Evolutionary conservation across 106 monocot species (phyloP).

Genomic region (Dendrobium officinale): DNA sequence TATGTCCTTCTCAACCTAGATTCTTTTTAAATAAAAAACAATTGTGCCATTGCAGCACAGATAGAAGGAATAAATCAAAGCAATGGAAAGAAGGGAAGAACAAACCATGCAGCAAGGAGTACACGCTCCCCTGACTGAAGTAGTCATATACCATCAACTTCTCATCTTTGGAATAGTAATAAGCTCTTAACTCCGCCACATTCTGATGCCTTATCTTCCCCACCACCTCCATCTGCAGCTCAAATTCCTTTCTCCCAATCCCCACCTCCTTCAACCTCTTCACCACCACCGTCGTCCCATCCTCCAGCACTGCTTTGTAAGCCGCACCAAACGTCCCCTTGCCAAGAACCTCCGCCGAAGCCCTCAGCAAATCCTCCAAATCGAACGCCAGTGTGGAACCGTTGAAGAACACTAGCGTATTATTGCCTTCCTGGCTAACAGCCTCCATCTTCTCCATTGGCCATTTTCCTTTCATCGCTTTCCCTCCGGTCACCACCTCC

Average conservation of each 20-base stretch:
- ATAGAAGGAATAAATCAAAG: neutral
- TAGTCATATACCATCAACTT: constrained; percentile 70
- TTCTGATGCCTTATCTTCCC: constrained; percentile 57
- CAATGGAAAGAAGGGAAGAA: neutral
- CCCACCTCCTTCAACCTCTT: constrained; percentile 73
- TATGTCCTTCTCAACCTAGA: no score
- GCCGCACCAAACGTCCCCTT: constrained; percentile 60
- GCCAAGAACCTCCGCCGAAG: constrained; percentile 55
- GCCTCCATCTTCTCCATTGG: constrained; percentile 50
- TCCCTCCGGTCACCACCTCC: constrained; percentile 19
- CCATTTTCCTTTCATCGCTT: constrained; percentile 13
- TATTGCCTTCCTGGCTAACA: constrained; percentile 35
- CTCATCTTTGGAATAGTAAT: constrained; percentile 89
- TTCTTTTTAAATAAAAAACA: no score
- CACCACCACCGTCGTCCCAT: constrained; percentile 57
- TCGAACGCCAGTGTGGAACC: constrained; percentile 19
- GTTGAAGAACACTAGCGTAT: constrained; percentile 16
- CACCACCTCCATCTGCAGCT: constrained; percentile 80
- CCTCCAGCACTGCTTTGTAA: constrained; percentile 55
- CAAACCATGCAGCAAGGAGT: constrained; percentile 57
- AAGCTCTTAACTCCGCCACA: constrained; percentile 56
- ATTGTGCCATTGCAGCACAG: no score
- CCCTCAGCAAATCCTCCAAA: constrained; percentile 51
- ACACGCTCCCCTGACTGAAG: constrained; percentile 43
- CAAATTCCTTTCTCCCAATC: constrained; percentile 64